phyloP scores from a whole-genome alignment of 2,329 filamentous ascomycete genomes.

The Ramichloridium luteum region DNA sequence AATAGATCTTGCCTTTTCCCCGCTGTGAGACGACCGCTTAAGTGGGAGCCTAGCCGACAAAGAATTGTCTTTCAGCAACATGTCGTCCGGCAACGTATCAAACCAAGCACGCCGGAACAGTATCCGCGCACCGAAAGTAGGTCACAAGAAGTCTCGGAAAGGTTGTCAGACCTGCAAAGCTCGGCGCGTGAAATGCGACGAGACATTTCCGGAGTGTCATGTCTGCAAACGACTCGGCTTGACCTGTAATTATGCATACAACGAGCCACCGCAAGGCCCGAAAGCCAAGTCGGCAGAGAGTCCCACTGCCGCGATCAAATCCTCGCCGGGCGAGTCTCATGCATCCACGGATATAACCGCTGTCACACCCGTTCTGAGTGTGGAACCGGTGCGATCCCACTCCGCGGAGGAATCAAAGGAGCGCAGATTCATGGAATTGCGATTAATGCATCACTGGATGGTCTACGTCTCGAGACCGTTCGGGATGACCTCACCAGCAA shows the following conservation, averaged over 20 bases:
- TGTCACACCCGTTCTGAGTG: conserved; percentile 1
- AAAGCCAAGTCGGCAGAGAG: background rate
- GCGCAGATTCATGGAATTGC: conserved; percentile 14
- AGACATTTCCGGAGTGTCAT: conserved; percentile 37
- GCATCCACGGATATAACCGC: background rate
- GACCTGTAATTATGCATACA: conserved; percentile 35
- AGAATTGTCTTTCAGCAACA: conserved; percentile 4
- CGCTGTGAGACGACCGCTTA: too few relatives aligned
- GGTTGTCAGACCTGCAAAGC: conserved; percentile 47
- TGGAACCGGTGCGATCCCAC: conserved; percentile 10
- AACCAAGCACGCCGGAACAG: conserved; percentile 8
- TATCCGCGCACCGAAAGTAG: conserved; percentile 15
- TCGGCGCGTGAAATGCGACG: conserved; percentile 46
- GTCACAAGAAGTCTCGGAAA: conserved; percentile 41
- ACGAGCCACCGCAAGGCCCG: conserved; percentile 8
- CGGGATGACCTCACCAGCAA: conserved; percentile 15
- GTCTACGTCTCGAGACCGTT: conserved; percentile 14
- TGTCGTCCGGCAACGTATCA: conserved; percentile 8
- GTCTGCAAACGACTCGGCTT: conserved; percentile 39
- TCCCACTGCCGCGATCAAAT: background rate
- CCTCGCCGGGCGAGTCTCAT: background rate
- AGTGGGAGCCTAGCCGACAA: conserved; percentile 4
- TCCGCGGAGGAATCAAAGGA: conserved; percentile 12
- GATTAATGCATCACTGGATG: conserved; percentile 17
- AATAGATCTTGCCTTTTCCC: too few relatives aligned